These are phyloP conservation scores for Apiotrichum montevideense DNA, from an alignment of 1,284 basidiomycete species.

Conservation along the genomic window DNA sequence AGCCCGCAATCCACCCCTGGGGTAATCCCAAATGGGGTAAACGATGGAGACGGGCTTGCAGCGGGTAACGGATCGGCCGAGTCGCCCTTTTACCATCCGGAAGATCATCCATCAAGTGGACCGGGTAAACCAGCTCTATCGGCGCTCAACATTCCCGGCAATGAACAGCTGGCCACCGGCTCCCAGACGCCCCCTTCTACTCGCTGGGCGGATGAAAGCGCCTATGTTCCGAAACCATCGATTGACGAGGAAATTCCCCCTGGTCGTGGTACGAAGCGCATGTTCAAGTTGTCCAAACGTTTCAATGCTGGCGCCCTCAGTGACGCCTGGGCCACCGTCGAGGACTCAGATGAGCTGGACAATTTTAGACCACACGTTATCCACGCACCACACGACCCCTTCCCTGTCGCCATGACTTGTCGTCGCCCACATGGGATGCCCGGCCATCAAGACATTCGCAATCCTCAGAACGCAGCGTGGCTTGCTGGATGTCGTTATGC, in stretches of 20 bases:
- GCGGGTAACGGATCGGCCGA: neutral
- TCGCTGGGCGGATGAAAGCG: constrained; percentile 8
- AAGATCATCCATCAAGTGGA: neutral
- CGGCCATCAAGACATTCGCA: constrained; percentile 52
- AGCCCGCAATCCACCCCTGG: too few relatives aligned
- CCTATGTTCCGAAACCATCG: constrained; percentile 11
- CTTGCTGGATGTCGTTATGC: constrained; percentile 65
- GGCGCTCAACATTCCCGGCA: neutral
- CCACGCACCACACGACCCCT: constrained; percentile 56
- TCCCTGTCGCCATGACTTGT: constrained; percentile 69
- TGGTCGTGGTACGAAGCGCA: constrained; percentile 36
- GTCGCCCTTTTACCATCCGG: neutral
- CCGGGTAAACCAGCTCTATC: neutral
- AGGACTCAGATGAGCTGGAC: constrained; percentile 49
- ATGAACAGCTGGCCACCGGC: neutral
- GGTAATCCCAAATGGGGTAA: too few relatives aligned
- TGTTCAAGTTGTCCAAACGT: constrained; percentile 44
- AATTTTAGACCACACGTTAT: constrained; percentile 55
- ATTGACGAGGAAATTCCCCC: constrained; percentile 25
- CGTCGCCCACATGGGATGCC: constrained; percentile 59
- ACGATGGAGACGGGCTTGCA: too few relatives aligned
- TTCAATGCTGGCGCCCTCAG: constrained; percentile 50
- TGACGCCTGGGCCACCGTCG: constrained; percentile 49
- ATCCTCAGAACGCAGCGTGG: constrained; percentile 71
- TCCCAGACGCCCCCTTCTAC: neutral